Conservation (phyloP, 306 rosid species). For the Acacia crassicarpa region DNA sequence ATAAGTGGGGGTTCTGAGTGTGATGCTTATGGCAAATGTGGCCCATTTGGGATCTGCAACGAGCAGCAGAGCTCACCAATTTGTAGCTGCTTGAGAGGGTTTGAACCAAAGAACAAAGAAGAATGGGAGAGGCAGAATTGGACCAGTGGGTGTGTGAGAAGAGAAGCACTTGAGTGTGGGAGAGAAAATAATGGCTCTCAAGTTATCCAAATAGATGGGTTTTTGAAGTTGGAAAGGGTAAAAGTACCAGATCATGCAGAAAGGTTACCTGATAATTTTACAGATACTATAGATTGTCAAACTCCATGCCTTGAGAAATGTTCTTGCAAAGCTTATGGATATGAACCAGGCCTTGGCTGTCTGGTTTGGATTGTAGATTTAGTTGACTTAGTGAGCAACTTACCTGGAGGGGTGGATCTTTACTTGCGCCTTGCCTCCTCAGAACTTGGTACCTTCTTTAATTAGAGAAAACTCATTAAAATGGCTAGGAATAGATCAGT, state of each 20-base stretch:
- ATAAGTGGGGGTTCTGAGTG: neutral
- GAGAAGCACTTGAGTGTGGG: slow-evolving; percentile 31
- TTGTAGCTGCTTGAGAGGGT: neutral
- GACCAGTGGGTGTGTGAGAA: neutral
- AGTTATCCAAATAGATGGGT: too few species aligned
- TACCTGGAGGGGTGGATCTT: neutral
- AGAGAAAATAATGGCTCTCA: neutral
- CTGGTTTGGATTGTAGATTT: neutral
- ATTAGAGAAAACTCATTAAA: neutral
- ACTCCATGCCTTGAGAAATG: neutral
- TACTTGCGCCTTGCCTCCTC: neutral
- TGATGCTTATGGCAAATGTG: neutral
- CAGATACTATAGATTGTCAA: neutral
- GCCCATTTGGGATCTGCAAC: neutral
- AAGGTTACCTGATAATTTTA: too few species aligned
- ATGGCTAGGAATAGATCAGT: neutral
- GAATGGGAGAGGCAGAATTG: slow-evolving; percentile 19
- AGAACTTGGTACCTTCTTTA: neutral
- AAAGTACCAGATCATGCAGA: too few species aligned
- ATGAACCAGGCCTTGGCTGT: neutral
- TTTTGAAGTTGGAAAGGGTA: too few species aligned
- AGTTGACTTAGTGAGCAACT: neutral
- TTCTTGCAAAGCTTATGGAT: slow-evolving; percentile 7
- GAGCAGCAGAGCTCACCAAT: neutral
- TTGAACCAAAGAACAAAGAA: neutral